Percentiles rank a stretch among this genome's conserved stretches.
Conservation (phyloP, 2,329 filamentous ascomycete species). For the Arthrobotrys pseudoclavata region DNA sequence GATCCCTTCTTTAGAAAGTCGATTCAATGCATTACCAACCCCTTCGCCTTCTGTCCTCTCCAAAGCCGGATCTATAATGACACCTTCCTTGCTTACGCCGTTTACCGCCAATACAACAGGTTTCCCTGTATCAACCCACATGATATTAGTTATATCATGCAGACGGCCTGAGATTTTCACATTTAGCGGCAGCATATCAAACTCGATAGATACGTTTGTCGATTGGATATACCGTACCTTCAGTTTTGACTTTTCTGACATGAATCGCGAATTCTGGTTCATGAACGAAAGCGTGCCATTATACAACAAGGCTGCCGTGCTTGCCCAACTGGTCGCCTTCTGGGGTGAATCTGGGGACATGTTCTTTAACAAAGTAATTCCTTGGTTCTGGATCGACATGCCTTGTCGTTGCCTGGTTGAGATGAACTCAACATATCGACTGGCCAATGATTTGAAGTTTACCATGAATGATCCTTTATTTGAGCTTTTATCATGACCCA, state of each 20-base stretch:
- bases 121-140: slow-evolving; percentile 39
- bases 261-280: slow-evolving; percentile 47
- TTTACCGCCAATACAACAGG: slow-evolving; percentile 55
- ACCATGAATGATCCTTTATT: slow-evolving; percentile 12
- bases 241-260: slow-evolving; percentile 38
- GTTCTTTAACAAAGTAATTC: slow-evolving; percentile 54
- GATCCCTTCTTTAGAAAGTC: slow-evolving; percentile 50
- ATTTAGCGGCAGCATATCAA: slow-evolving; percentile 50
- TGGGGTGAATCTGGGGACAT: slow-evolving; percentile 51
- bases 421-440: slow-evolving; percentile 24
- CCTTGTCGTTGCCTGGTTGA: slow-evolving; percentile 44
- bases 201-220: slow-evolving; percentile 45
- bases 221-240: slow-evolving; percentile 41
- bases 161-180: slow-evolving; percentile 50
- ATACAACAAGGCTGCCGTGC: slow-evolving; percentile 37
- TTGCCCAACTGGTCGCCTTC: slow-evolving; percentile 46
- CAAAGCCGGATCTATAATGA: slow-evolving; percentile 46
- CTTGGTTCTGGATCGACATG: slow-evolving; percentile 59
- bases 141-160: slow-evolving; percentile 46
- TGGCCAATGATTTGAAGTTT: slow-evolving; percentile 28
- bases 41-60: slow-evolving; percentile 55
- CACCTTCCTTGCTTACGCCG: slow-evolving; percentile 51
- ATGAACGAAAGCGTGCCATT: slow-evolving; percentile 47
- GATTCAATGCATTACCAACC: slow-evolving; percentile 45
- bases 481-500: slow-evolving; percentile 9